These are phyloP conservation scores for Cymbopogon citratus DNA, from an alignment of 176 grass and related monocot genomes.

Conservation along the genomic window DNA sequence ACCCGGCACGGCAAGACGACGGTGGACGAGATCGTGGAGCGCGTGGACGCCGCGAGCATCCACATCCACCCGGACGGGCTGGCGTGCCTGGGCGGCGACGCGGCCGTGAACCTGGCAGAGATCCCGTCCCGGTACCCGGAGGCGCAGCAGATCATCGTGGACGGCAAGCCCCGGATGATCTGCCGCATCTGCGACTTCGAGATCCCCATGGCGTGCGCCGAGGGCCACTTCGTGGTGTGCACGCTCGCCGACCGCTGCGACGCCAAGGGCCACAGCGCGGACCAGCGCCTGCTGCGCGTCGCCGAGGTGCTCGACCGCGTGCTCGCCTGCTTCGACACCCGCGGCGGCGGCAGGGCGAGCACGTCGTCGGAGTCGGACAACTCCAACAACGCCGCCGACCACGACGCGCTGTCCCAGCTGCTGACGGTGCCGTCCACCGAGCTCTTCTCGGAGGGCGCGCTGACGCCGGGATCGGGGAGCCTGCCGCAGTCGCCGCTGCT, in stretches of 20 bases:
- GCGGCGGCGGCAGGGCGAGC: neutral
- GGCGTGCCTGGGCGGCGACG: slow-evolving; percentile 11
- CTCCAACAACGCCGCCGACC: neutral
- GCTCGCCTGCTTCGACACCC: slow-evolving; percentile 28
- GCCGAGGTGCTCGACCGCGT: slow-evolving; percentile 77
- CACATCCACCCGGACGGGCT: slow-evolving; percentile 48
- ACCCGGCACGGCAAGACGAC: slow-evolving; percentile 40
- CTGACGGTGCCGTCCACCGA: slow-evolving; percentile 35
- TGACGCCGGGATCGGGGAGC: slow-evolving; percentile 42
- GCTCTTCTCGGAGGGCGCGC: slow-evolving; percentile 51
- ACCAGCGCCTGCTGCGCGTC: slow-evolving; percentile 63
- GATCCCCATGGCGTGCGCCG: slow-evolving; percentile 66
- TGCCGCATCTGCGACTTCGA: slow-evolving; percentile 96
- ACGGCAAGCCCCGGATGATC: slow-evolving; percentile 73
- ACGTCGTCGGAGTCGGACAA: neutral
- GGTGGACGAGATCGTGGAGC: slow-evolving; percentile 55
- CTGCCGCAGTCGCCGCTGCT: slow-evolving; percentile 60
- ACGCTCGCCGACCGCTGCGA: slow-evolving; percentile 86
- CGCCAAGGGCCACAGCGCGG: slow-evolving; percentile 69
- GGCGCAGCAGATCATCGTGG: slow-evolving; percentile 43
- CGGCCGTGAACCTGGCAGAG: neutral
- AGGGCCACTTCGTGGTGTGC: slow-evolving; percentile 77
- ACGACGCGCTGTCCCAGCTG: slow-evolving; percentile 20
- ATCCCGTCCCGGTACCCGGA: slow-evolving; percentile 29
- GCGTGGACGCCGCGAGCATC: slow-evolving; percentile 38